These are phyloP conservation scores for Trypethelium eluteriae DNA, from an alignment of 495 filamentous ascomycete species.

Conservation along the genomic window DNA sequence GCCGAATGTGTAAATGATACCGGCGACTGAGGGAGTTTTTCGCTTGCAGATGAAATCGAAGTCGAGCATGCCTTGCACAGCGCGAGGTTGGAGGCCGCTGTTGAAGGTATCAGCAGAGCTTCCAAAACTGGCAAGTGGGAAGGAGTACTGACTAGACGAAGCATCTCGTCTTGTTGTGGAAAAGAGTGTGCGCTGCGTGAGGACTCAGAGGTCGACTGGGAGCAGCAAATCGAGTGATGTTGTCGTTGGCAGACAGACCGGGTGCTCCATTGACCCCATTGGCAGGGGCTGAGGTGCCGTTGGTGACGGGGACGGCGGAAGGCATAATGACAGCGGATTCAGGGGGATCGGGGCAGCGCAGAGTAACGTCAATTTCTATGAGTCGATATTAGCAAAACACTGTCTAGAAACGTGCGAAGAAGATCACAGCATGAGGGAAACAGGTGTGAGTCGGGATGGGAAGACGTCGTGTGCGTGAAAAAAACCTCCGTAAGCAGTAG, in stretches of 20 bases:
- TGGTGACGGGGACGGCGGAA: conserved; percentile 33
- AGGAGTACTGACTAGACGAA: conserved; percentile 78
- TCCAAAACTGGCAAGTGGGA: not conserved
- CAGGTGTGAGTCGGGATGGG: not conserved
- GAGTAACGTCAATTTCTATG: not conserved
- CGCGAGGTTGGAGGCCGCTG: conserved; percentile 89
- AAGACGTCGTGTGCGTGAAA: not conserved
- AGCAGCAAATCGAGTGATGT: conserved; percentile 91
- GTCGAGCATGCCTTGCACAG: conserved; percentile 99
- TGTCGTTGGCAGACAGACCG: conserved; percentile 79
- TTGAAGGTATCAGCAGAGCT: conserved; percentile 19
- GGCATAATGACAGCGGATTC: conserved; percentile 9
- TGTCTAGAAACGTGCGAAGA: not conserved
- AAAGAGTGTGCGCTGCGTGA: conserved; percentile 72
- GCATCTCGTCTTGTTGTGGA: conserved; percentile 99
- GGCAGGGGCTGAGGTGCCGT: conserved; percentile 25
- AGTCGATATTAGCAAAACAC: not conserved
- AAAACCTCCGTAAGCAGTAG: not conserved
- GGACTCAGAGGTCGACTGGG: conserved; percentile 90
- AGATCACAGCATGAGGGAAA: not conserved
- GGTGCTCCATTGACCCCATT: conserved; percentile 30
- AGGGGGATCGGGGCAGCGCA: not conserved
- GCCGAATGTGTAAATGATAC: conserved; percentile 99
- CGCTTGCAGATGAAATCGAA: conserved; percentile 99
- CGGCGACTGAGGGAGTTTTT: conserved; percentile 87